Base-by-base conservation (phyloP, 164 flowering plant species). In the Buxus sempervirens region DNA sequence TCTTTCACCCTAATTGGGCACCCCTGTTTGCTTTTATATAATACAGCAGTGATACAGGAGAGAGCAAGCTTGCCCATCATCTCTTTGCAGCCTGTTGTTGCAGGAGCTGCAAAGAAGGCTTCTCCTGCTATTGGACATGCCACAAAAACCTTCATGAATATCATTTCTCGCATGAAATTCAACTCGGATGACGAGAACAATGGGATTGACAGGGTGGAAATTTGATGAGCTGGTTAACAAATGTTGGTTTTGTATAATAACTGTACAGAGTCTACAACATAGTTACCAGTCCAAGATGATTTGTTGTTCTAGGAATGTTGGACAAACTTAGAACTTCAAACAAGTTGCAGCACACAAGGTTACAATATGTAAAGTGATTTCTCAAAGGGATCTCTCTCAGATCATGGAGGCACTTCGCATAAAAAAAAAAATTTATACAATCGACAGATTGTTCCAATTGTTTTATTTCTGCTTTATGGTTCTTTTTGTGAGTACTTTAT, bases 101-200 rank as follows among this genome's bases (percentile, higher is more conserved):
- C 79, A 18, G 96, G 98, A 61, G 96, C 98, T 53, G 96, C 98
- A 28, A 85, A 77, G 81, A 93, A 90, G 79, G 90, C 98, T 54
- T 85, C 96, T 58, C 83, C 51, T 65, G 96, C 88, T 12, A 90
- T 93, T 68, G 90, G 91, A 54, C 80, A 75, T 73, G 98, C 93
- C 51, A 85, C 87, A n/a, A 86, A 75, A 77, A 80, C 70, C 55
- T 54, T 93, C 41, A 76, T 93, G 80, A 85, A 83, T 67, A 73
- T 89, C 57, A 83, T 93, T n/a, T 81, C 86, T 60, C 61, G 88
- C 64, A 79, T 81, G 38, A 90, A 85, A 63, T 56, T 54, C 38
- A 77, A 70, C 69, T 71, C 88, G 42, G 80, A 63, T 21, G 75
- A 79, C 23, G 83, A 79, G 63, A 81, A 75, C 16, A 56, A 54